Evolutionary conservation across 176 grass and related monocot genomes (phyloP).

Genomic region (Lolium perenne): DNA sequence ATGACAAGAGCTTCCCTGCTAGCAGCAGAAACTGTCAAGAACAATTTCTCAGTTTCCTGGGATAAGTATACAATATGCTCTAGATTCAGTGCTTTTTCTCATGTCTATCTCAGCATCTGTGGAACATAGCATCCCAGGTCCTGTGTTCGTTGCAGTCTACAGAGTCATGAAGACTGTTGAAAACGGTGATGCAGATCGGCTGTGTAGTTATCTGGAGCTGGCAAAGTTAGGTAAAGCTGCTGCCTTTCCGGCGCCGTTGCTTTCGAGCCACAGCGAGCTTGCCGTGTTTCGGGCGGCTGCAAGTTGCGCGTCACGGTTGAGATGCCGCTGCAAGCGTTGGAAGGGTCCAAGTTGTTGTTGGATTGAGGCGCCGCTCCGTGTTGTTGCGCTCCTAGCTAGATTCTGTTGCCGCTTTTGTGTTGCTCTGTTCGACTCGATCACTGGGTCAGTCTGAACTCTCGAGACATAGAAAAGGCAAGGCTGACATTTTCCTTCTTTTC

Average conservation of each 20-base stretch:
- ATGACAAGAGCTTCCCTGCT: neutral
- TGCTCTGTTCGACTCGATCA: neutral
- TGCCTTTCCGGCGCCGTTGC: neutral
- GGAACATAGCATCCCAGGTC: neutral
- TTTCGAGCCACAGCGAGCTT: neutral
- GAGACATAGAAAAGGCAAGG: neutral
- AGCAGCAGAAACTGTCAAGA: neutral
- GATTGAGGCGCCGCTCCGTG: neutral
- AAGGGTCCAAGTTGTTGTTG: neutral
- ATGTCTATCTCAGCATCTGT: neutral
- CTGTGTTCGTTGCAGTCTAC: neutral
- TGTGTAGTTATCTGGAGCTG: neutral
- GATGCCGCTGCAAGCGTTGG: neutral
- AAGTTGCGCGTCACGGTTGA: constrained; percentile 21
- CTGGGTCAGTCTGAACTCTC: neutral
- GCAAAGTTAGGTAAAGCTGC: neutral
- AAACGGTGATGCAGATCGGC: neutral
- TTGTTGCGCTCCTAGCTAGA: neutral
- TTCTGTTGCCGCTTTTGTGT: constrained; percentile 3
- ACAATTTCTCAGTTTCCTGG: neutral
- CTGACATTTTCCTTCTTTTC: neutral
- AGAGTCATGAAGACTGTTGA: neutral
- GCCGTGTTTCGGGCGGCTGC: neutral
- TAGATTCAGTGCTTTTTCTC: neutral
- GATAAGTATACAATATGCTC: neutral